These are phyloP conservation scores for Heterobasidion irregulare DNA, from an alignment of 1,284 basidiomycete species.

Conservation along the genomic window DNA sequence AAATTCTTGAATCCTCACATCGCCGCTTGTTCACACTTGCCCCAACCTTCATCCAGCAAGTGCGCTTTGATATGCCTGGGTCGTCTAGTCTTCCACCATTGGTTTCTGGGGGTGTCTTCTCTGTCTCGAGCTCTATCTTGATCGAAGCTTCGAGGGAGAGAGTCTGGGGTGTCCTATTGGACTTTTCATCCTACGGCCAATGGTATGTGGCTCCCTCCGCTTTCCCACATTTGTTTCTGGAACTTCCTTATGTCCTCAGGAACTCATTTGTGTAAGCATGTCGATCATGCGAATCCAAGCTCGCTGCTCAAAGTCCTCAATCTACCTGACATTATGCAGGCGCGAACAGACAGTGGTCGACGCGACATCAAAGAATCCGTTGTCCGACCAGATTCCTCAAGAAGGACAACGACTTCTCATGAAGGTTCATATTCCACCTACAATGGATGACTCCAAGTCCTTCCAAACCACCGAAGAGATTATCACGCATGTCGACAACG, in stretches of 20 bases:
- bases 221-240: not conserved
- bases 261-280: constrained; percentile 5
- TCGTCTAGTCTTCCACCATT: constrained; percentile 1
- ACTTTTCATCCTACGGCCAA: constrained; percentile 23
- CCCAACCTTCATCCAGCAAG: too few relatives aligned
- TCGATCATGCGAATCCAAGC: too few relatives aligned
- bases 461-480: not conserved
- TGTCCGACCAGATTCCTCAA: constrained; percentile 1
- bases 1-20: too few relatives aligned
- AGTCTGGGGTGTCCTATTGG: constrained; percentile 25
- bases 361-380: not conserved
- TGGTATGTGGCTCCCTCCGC: constrained; percentile 16
- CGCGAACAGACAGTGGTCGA: constrained; percentile 6
- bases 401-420: constrained; percentile 4
- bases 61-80: not conserved
- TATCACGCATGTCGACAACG: constrained; percentile 6
- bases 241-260: not conserved
- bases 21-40: too few relatives aligned
- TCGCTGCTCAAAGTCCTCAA: not conserved
- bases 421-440: constrained; percentile 7
- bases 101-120: constrained; percentile 16
- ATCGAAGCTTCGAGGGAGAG: constrained; percentile 25
- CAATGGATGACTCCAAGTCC: constrained; percentile 7
- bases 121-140: constrained; percentile 14
- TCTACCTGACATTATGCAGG: not conserved